Base-by-base conservation (phyloP, 805 yeast species). In the Teunomyces barrocoloradensis region DNA sequence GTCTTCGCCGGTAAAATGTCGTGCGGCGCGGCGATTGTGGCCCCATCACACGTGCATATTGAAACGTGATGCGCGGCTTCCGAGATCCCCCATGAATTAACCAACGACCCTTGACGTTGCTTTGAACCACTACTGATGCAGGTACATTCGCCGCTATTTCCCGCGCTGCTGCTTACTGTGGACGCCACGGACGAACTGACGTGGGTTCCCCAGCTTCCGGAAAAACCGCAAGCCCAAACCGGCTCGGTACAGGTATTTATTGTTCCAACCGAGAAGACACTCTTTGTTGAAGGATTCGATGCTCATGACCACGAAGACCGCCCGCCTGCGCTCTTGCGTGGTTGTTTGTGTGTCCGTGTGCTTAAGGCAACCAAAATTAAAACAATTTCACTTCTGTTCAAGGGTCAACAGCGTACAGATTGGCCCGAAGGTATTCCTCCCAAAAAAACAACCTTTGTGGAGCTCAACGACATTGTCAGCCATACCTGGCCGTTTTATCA, bases 391-490 rank as follows among this genome's bases (percentile, higher is more conserved):
- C 70, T 91, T 42, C 70, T 74, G 1, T 81, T 91, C 55, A 75
- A 75, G 44, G 97, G 97, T 1, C 60, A 64, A 1, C 79, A 87
- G 32, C 76, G 87, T 53, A 91, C 97, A 0, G 96, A 91, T 51
- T 91, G 97, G 97, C 97, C 97, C 2, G 97, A 94, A 60, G 99
- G 99, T 2, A 91, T 92, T 15, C 98, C 98, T 0, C 97, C 97
- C 0, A 88, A 86, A 61, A 82, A 83, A 54, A 72, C 73, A 13
- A 86, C 82, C 11, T 83, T 79, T 50, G 64, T 66, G 29, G 99
- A 94, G 55, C 64, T 77, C 18, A 79, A 78, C 51, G 86, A 80
- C 44, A 61, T 91, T 20, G 77, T 89, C 25, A 77, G 80, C 43
- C 97, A 92, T 62, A 82, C 87, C 5, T 94, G 99, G 99, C 94